Base-by-base conservation (phyloP, 2,329 filamentous ascomycete species). In the Rasamsonia emersonii region DNA sequence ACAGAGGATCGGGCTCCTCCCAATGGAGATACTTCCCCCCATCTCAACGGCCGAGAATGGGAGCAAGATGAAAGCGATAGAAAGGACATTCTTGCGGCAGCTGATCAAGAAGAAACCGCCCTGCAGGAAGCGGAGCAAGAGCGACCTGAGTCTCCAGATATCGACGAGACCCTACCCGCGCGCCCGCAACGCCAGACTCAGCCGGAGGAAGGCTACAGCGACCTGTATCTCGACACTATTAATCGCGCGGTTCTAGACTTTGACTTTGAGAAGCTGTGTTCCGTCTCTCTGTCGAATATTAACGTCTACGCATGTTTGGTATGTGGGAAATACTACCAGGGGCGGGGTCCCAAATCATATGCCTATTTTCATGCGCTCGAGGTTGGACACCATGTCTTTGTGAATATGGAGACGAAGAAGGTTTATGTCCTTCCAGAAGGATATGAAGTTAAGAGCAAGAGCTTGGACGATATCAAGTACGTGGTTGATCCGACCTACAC, bases 251-350 rank as follows among this genome's bases (percentile, higher is more conserved):
- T 94, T 28, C 78, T 96, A 35, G 91, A 98, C 61, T 96, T 96
- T 56, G 91, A 98, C 61, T 98, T 98, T 56, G 91, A 98, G 58
- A 98, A 98, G 68, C 76, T 95, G 9, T 98, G 91, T 64, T 96
- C 89, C 15, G 73, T 98, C 44, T 93, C 86, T 19, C 73, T 98
- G 5, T 94, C 88, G 29, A 96, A 96, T 57, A 95, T 96, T 65
- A 98, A 98, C 55, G 88, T 98, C 26, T 98, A 98, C 58, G 91
- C 91, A 7, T 98, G 91, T 52, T 74, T 98, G 8, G 84, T 96
- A 1, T 98, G 91, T 58, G 91, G 91, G n/a, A 89, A 86, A 58
- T 98, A 98, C 67, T 98, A 82, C 58, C 86, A 95, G 60, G 91
- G 91, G 32, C 76, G 91, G 47, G 91, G 91, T 0, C 82, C 83